Evolutionary conservation across 1,284 basidiomycete genomes (phyloP), one percentile per base, ranked within the genome.

Genomic region (Anthracocystis setariae): DNA sequence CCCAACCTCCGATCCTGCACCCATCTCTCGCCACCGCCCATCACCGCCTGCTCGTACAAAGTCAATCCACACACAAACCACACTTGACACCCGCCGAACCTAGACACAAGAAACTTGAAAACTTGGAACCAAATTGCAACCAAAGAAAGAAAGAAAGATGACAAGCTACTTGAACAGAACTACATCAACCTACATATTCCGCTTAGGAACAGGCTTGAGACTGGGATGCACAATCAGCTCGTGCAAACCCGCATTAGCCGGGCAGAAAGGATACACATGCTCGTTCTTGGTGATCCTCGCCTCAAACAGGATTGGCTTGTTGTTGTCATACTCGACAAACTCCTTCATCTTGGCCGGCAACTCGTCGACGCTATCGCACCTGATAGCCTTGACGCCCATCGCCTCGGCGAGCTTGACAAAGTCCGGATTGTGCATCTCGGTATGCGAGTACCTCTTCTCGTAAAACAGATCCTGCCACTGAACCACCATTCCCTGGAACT

Each of bases 391-490:
- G 50, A 94, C 90, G 59, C 90, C 89, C 94, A 98, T 97, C 4
- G 93, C 86, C 78, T 90, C 86, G 18, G 94, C 92, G 42, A 98
- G 89, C 76, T 88, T 87, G 78, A 93, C 88, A 84, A 97, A 98
- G 85, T 98, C 90, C 15, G 95, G 94, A 86, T 98, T 97, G 56
- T 86, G 88, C 94, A 97, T 97, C 65, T 87, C 85, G 7, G 94
- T 96, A 85, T 97, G 93, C 27, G 94, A 93, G 85, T 97, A 95
- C 35, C 95, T 89, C 45, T 89, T 87, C 66, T 94, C 91, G 85
- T 98, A 98, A 87, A 98, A 98, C 15, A 98, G 88, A 84, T 98
- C 77, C 90, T 98, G 95, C 95, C 95, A 98, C 86, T 98, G 95
- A 50, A 93, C 86, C 18, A 98, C 95, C 95, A 98, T 98, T 56